phyloP scores from a whole-genome alignment of 1,139 yeast genomes.

The Hyphopichia fennica region DNA sequence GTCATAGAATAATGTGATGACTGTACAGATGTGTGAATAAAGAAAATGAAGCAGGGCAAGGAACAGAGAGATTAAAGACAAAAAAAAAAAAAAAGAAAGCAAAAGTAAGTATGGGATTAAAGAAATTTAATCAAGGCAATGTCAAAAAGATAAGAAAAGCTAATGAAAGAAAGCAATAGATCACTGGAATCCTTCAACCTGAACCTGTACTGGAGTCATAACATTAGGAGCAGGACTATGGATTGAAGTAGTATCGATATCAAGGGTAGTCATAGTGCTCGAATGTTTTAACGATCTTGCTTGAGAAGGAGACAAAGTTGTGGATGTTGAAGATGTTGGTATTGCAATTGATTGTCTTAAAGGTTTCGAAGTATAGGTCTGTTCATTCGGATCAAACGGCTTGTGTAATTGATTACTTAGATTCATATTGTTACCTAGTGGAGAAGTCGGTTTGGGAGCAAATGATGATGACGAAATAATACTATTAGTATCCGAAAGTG shows the following conservation, averaged over 20 bases:
- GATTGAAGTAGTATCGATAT: conserved; percentile 27
- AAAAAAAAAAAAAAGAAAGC: neutral
- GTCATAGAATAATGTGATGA: neutral
- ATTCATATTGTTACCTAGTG: conserved; percentile 29
- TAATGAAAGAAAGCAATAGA: neutral
- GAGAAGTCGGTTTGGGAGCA: conserved; percentile 18
- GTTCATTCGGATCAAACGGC: conserved; percentile 2
- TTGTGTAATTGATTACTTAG: conserved; percentile 22
- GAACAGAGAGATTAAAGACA: neutral
- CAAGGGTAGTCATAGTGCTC: conserved; percentile 32
- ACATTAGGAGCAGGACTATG: conserved; percentile 39
- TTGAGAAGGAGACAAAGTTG: conserved; percentile 3
- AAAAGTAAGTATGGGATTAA: neutral
- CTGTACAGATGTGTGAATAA: neutral
- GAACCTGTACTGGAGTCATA: conserved; percentile 47
- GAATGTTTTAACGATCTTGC: conserved; percentile 21
- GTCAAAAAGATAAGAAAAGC: neutral
- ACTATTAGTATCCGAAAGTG: conserved; percentile 13
- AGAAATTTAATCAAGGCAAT: neutral
- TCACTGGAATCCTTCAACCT: conserved; percentile 5
- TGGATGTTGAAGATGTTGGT: neutral
- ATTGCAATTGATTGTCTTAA: conserved; percentile 5
- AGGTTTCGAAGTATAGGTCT: conserved; percentile 14
- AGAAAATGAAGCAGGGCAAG: neutral
- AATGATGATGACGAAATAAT: conserved; percentile 10